Conservation (phyloP, 108 stramenopile species). For the Cyclostephanos invisitatus region DNA sequence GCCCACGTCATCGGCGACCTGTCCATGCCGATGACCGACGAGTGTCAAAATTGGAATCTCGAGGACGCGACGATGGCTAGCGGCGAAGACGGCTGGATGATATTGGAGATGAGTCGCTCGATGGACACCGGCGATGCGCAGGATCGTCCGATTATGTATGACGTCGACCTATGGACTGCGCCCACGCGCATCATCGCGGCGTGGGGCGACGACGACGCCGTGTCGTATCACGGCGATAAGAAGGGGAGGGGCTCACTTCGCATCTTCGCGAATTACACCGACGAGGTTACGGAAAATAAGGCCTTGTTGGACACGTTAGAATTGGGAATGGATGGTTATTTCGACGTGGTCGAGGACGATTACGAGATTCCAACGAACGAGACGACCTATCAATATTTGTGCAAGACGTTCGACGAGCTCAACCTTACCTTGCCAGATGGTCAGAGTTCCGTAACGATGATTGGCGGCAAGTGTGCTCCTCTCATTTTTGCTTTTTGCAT, state of each 20-base stretch:
- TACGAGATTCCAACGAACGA: slow-evolving; percentile 40
- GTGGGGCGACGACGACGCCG: slow-evolving; percentile 52
- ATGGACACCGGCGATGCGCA: slow-evolving; percentile 56
- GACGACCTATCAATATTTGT: slow-evolving; percentile 52
- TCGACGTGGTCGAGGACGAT: slow-evolving; percentile 31
- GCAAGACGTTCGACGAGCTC: slow-evolving; percentile 45
- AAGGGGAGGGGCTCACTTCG: slow-evolving; percentile 46
- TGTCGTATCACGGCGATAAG: slow-evolving; percentile 50
- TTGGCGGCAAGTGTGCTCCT: neutral
- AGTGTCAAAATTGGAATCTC: slow-evolving; percentile 64
- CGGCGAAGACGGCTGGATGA: slow-evolving; percentile 40
- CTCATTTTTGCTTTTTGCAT: neutral
- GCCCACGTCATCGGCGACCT: slow-evolving; percentile 44
- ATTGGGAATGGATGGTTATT: slow-evolving; percentile 31
- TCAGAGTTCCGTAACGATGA: slow-evolving; percentile 15
- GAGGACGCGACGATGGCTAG: too few relatives aligned
- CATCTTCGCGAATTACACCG: slow-evolving; percentile 28
- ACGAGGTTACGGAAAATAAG: neutral
- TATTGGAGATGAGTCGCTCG: slow-evolving; percentile 55
- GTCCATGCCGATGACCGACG: slow-evolving; percentile 21
- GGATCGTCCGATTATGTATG: slow-evolving; percentile 47
- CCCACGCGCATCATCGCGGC: slow-evolving; percentile 59
- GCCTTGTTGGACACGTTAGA: slow-evolving; percentile 31
- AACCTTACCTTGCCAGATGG: slow-evolving; percentile 28
- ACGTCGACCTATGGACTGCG: slow-evolving; percentile 20